Percentiles rank a stretch among this genome's conserved stretches.
These are phyloP conservation scores for Tolypocladium amazonense DNA, from an alignment of 2,329 filamentous ascomycete species.

Conservation along the genomic window DNA sequence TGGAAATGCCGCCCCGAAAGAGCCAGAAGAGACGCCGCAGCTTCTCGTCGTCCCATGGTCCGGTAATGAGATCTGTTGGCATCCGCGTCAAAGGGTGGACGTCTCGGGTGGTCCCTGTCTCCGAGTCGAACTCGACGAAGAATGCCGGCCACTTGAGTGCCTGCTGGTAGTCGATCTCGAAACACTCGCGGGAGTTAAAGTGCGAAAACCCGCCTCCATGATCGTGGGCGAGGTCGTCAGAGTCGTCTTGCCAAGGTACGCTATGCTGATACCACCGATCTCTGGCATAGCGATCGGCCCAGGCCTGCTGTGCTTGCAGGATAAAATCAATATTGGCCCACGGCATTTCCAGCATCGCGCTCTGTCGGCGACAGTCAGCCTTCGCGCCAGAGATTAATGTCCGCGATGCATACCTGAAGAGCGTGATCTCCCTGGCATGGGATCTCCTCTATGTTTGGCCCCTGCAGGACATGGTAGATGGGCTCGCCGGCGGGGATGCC, in stretches of 20 bases:
- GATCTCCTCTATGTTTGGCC: constrained; percentile 1
- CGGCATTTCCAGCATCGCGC: constrained; percentile 28
- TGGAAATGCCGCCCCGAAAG: constrained; percentile 23
- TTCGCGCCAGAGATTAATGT: background rate
- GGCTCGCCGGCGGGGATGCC: constrained; percentile 13
- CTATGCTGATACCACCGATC: constrained; percentile 23
- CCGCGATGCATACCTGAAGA: constrained; percentile 29
- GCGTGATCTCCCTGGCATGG: constrained; percentile 23
- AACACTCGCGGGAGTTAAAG: constrained; percentile 23
- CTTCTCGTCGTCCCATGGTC: constrained; percentile 29
- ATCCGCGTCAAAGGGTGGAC: constrained; percentile 28
- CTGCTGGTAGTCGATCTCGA: constrained; percentile 24
- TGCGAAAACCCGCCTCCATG: constrained; percentile 13
- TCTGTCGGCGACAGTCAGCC: constrained; percentile 18
- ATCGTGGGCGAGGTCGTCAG: constrained; percentile 6
- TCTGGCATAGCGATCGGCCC: constrained; percentile 28
- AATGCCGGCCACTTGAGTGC: constrained; percentile 13
- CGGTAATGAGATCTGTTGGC: constrained; percentile 27
- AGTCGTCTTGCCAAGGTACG: constrained; percentile 7
- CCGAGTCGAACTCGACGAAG: constrained; percentile 6
- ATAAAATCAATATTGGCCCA: constrained; percentile 36
- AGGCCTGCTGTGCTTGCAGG: constrained; percentile 35
- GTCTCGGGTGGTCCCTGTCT: constrained; percentile 20
- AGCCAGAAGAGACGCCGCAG: constrained; percentile 35
- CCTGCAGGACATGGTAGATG: constrained; percentile 7